Evolutionary conservation across 306 rosid species (phyloP).

Genomic region (Vicia faba): DNA sequence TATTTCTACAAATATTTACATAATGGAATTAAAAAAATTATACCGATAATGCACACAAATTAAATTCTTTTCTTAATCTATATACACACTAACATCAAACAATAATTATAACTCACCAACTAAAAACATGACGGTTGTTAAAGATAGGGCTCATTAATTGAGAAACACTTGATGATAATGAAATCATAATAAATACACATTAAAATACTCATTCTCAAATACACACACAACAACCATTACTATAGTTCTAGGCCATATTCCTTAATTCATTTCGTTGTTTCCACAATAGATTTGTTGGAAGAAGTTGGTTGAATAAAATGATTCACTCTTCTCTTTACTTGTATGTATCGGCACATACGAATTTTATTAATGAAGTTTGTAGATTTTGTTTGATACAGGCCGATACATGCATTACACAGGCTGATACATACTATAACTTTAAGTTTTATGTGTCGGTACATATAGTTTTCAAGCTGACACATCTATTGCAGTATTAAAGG

Average conservation of each 20-base stretch:
- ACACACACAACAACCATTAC: not conserved
- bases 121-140: not conserved
- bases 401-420: too few species aligned
- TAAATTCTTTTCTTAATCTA: not conserved
- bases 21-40: not conserved
- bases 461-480: too few species aligned
- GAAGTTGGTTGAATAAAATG: constrained; percentile 34
- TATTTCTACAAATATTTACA: not conserved
- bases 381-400: too few species aligned
- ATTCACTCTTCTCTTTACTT: constrained; percentile 44
- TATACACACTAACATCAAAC: not conserved
- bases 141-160: not conserved
- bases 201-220: not conserved
- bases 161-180: not conserved
- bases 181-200: not conserved
- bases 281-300: constrained; percentile 1
- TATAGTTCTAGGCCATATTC: constrained; percentile 9
- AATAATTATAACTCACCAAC: not conserved
- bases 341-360: too few species aligned
- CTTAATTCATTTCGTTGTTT: constrained; percentile 16
- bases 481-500: too few species aligned
- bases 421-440: too few species aligned
- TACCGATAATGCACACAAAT: not conserved
- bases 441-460: too few species aligned
- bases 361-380: too few species aligned